phyloP scores from a whole-genome alignment of 345 rosid genomes.

The Arabidopsis arenosa region DNA sequence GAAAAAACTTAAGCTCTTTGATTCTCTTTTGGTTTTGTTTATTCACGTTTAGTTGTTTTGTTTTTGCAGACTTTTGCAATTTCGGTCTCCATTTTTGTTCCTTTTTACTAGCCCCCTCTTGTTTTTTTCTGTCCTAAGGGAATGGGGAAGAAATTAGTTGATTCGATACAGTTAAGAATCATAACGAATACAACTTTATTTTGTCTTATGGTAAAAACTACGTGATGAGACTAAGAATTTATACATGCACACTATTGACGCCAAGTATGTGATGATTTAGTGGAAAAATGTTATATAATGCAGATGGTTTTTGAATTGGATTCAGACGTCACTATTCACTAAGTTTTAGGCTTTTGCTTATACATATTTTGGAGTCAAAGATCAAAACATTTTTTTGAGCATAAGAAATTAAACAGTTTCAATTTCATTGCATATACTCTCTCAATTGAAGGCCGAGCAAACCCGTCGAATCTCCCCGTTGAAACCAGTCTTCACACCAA shows the following conservation, averaged over 20 bases:
- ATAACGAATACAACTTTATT: not conserved
- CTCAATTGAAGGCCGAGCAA: conserved; percentile 64
- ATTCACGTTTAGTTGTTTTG: not conserved
- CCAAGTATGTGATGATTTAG: conserved; percentile 1
- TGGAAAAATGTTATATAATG: not conserved
- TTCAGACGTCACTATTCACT: not conserved
- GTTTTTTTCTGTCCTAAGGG: conserved; percentile 12
- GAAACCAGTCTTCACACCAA: conserved; percentile 65
- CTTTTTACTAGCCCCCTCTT: not conserved
- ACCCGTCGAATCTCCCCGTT: conserved; percentile 71
- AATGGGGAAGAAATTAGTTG: conserved; percentile 26
- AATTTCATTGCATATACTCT: not conserved
- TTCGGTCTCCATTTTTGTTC: not conserved
- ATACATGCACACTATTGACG: conserved; percentile 4
- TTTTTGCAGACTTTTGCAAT: not conserved
- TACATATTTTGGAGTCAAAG: not conserved
- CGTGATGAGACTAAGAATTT: not conserved
- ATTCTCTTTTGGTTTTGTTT: conserved; percentile 5
- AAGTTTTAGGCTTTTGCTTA: not conserved
- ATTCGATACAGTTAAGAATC: conserved; percentile 2
- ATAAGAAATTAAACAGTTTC: not conserved
- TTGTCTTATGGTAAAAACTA: conserved; percentile 14
- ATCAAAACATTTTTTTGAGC: not conserved
- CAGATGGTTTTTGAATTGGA: not conserved
- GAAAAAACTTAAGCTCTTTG: not conserved